Base-by-base conservation (phyloP, 805 yeast genomes). In the Lipomyces oligophaga region DNA sequence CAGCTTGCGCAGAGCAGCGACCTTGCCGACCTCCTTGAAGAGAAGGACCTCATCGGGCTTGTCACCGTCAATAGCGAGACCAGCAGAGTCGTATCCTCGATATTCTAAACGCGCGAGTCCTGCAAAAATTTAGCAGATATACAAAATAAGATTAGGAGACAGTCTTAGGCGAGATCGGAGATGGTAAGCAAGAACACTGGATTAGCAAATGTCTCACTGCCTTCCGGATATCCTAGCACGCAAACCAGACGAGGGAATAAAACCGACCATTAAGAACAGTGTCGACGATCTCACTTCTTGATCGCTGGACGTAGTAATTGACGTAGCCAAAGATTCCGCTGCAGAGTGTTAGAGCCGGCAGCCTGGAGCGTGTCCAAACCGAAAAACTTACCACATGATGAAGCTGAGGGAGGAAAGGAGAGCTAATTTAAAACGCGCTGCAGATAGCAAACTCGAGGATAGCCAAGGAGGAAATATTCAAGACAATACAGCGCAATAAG, bases 261-360 rank as follows among this genome's bases (percentile, higher is more conserved):
- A 15, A 24, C 49, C 83, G 74, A 55, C 96, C 96, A 61, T 88
- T 96, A 41, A 90, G 76, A 57, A 93, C 77, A 49, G 88, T 87
- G 67, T 83, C 86, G 54, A 90, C 75, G 67, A 93, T 88, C 62
- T 90, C 96, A 39, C 95, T 97, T 69, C 97, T 78, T 43, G 88
- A 75, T 67, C 80, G 85, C 59, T 88, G 96, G 49, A 87, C 96
- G 65, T 90, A 77, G 68, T 85, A 93, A 77, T 93, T 93, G 60
- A 93, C 89, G 71, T 93, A 93, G 58, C 98, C 99, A 69, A 93
- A 93, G 66, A 93, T 93, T 67, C 99, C 99, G 79, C 99, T 71
- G 61, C 11, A 22, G 3, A 15, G 15, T 43, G 10, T 35, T 43
- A 37, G 49, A 34, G 21, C 28, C 26, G 36, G 25, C 20, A 32